Conservation (phyloP, 371 early-diverging fungal genomes). For the Mortierella sp. region DNA sequence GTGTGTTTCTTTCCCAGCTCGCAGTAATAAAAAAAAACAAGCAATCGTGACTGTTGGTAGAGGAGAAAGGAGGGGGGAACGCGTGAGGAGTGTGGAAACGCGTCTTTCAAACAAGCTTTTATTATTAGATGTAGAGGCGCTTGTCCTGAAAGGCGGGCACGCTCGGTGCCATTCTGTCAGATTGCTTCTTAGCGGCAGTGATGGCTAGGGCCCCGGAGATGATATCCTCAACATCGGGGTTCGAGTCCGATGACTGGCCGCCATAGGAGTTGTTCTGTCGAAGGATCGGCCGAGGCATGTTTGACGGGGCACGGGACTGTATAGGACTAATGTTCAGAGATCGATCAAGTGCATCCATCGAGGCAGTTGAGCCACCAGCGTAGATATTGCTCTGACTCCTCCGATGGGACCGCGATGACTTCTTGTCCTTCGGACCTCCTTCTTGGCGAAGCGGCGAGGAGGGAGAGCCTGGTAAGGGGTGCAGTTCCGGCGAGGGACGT, state of each 20-base stretch:
- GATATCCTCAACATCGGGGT: not conserved
- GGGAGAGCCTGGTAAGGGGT: not conserved
- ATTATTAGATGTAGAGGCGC: not conserved
- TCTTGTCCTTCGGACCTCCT: not conserved
- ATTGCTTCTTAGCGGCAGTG: conserved; percentile 7
- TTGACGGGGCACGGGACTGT: not conserved
- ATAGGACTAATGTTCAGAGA: not conserved
- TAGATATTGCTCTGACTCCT: conserved; percentile 10
- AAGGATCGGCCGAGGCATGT: not conserved
- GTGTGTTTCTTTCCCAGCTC: not conserved
- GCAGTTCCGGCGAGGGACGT: not conserved
- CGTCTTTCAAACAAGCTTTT: not conserved
- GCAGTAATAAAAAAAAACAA: not conserved
- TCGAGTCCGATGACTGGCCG: not conserved
- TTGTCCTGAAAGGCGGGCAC: not conserved
- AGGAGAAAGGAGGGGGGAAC: not conserved
- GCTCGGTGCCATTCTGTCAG: not conserved
- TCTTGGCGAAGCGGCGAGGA: not conserved
- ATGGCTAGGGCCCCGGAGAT: conserved; percentile 11
- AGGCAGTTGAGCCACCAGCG: not conserved
- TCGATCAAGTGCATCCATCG: conserved; percentile 1
- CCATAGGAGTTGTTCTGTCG: not conserved
- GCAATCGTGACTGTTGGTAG: not conserved
- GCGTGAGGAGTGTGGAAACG: not conserved
- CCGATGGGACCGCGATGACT: not conserved